Evolutionary conservation across 2,329 filamentous ascomycete species (phyloP).

Genomic region (Diaporthe humulicola): DNA sequence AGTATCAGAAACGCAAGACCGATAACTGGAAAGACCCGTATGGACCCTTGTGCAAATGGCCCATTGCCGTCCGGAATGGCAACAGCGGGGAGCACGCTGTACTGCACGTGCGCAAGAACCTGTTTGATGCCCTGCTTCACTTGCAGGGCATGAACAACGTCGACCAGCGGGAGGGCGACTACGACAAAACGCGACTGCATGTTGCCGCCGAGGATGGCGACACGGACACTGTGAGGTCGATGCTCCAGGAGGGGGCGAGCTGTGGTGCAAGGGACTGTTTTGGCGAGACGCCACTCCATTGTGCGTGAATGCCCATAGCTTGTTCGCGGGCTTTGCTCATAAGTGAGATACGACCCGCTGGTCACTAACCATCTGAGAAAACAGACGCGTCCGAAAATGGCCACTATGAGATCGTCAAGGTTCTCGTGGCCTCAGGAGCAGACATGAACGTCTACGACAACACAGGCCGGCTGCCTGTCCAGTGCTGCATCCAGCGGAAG

Average conservation of each 20-base stretch:
- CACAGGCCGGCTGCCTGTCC: conserved; percentile 11
- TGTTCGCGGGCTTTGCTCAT: background rate
- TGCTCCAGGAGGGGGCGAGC: conserved; percentile 27
- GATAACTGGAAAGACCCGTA: conserved; percentile 32
- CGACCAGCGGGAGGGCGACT: background rate
- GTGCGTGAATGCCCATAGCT: background rate
- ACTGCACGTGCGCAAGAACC: conserved; percentile 22
- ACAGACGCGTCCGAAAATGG: conserved; percentile 22
- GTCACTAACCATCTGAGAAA: background rate
- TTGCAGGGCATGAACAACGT: conserved; percentile 20
- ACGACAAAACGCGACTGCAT: conserved; percentile 13
- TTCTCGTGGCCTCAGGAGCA: conserved; percentile 18
- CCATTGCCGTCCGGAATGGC: background rate
- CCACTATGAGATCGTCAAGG: conserved; percentile 21
- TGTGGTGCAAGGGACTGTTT: conserved; percentile 25
- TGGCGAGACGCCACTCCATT: conserved; percentile 30
- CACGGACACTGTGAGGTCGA: background rate
- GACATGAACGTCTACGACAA: conserved; percentile 32
- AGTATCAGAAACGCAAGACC: conserved; percentile 9
- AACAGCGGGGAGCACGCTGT: background rate
- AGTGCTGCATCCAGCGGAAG: conserved; percentile 29
- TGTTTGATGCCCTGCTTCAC: conserved; percentile 25
- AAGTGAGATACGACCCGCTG: background rate
- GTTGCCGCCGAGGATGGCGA: conserved; percentile 3
- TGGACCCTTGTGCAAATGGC: conserved; percentile 28